Evolutionary conservation across 768 basidiomycete species (phyloP), one percentile per base, ranked within the genome.

Genomic region (Phylloporus sp.): DNA sequence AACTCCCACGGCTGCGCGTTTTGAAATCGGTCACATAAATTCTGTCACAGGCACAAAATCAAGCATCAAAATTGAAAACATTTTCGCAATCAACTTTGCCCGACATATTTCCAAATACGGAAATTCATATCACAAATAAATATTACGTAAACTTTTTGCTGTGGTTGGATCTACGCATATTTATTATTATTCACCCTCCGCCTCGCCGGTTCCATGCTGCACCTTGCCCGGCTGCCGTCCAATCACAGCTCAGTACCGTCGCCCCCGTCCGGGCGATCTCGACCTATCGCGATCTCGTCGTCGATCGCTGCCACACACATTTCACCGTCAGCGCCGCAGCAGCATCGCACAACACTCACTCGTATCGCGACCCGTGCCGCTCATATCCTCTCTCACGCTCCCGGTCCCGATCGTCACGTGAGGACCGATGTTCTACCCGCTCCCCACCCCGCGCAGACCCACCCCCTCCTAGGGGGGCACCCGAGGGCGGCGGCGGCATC

Each of bases 261-360:
- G 76, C 58, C 61, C 53, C 39, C 85, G 73, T 39, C 82, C 78
- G 11, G 85, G 85, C 53, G 85, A 86, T 70, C 85, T 78, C 57
- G 85, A 86, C 60, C 85, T 84, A 70, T 86, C 85, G 58, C 85
- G 72, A 67, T 86, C 85, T 64, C 84, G 72, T 43, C 85, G 79
- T 70, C 85, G 80, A 73, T 86, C 85, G 62, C 84, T 82, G 68
- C 38, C 56, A 60, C 47, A 57, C 47, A 28, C 43, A 48, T 29
- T 29, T 46, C 48, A 38, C 43, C 10, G 49, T 68, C 27, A 63
- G 40, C 18, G 45, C 38, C 27, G 15, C 45, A 41, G 11, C 29
- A 59, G 26, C 47, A 34, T 47, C 52, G 57, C 57, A 63, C 52
- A 29, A 5, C 45, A 77, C 85, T 79, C 59, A 86, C 84, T 90